Base-by-base conservation (phyloP, 139 green algal genomes). In the Tetraselmis chui region DNA sequence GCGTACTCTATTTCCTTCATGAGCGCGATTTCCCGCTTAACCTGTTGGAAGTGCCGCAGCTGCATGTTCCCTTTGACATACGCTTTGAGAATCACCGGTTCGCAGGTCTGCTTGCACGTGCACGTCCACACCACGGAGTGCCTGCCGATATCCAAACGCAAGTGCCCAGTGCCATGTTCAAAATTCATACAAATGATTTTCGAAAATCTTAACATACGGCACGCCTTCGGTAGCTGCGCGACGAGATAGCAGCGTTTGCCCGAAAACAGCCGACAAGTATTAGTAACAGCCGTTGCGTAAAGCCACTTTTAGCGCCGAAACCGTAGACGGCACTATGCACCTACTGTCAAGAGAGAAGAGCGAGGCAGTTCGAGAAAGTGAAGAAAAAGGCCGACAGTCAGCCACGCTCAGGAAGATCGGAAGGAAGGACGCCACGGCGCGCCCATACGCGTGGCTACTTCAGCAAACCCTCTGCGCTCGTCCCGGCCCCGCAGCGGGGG, bases 11-110 rank as follows among this genome's bases (percentile, higher is more conserved):
- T 67, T 27, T 81, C 28, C 30, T 79, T 75, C 83, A 86, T 86
- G 2, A 86, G 76, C 26, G 59, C 75, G 29, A 90, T 87, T 76
- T 90, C 87, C 1, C 87, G 59, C 5, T 29, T 59, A 29, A 84
- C 83, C 79, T 86, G 29, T 22, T 28, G 26, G 26, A 18, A 1
- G 75, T 78, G 59, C 18, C 79, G 45, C 11, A 67, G 45, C 45
- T 67, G 45, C 45, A 67, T 67, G 18, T 67, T 67, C 45, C 11
- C 45, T 18, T 67, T 67, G 45, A 67, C 45, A 67, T 67, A 67
- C 45, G 45, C 45, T 18, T 67, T 67, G 45, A 67, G 45, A 18
- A 67, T 67, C 5, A 67, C 45, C 18, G 45, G 45, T 18, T 67
- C 45, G 45, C 45, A 25, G 45, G 45, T 67, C 45, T 67, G 45